These are phyloP conservation scores for Aspergillus bridgeri DNA, from an alignment of 495 filamentous ascomycete species.

Conservation along the genomic window DNA sequence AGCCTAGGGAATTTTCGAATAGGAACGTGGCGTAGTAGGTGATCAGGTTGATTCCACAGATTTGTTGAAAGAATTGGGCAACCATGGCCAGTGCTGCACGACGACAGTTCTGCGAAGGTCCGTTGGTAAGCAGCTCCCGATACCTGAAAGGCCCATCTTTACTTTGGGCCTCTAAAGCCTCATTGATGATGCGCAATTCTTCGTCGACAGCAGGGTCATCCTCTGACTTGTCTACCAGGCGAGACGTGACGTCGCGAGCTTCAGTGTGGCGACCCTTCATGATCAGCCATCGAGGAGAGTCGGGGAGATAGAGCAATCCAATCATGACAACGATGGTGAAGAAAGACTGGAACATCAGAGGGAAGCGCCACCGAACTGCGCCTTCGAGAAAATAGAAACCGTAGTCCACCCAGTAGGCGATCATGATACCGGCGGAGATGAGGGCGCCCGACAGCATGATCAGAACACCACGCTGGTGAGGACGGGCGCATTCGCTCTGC, in stretches of 20 bases:
- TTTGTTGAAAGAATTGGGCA: constrained; percentile 34
- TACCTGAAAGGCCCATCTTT: background rate
- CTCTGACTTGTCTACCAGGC: constrained; percentile 26
- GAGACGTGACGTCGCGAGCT: constrained; percentile 32
- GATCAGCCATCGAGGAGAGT: constrained; percentile 45
- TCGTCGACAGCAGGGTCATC: constrained; percentile 28
- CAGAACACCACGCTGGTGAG: constrained; percentile 21
- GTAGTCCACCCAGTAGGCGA: constrained; percentile 49
- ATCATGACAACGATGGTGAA: constrained; percentile 33
- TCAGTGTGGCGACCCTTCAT: constrained; percentile 35
- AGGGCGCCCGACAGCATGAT: constrained; percentile 36
- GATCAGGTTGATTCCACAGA: constrained; percentile 31
- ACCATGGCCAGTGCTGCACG: constrained; percentile 21
- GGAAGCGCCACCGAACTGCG: constrained; percentile 36
- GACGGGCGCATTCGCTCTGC: constrained; percentile 40
- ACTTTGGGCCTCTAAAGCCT: background rate
- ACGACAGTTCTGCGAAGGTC: constrained; percentile 5
- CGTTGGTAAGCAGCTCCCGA: constrained; percentile 4
- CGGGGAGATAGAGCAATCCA: constrained; percentile 33
- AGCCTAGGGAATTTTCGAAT: constrained; percentile 20
- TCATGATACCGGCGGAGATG: constrained; percentile 40
- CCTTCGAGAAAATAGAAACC: constrained; percentile 37
- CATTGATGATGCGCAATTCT: constrained; percentile 12
- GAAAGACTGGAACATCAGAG: constrained; percentile 36
- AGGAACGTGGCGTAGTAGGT: constrained; percentile 25